Evolutionary conservation across 2,329 filamentous ascomycete genomes (phyloP).

Genomic region (Grosmannia clavigera): DNA sequence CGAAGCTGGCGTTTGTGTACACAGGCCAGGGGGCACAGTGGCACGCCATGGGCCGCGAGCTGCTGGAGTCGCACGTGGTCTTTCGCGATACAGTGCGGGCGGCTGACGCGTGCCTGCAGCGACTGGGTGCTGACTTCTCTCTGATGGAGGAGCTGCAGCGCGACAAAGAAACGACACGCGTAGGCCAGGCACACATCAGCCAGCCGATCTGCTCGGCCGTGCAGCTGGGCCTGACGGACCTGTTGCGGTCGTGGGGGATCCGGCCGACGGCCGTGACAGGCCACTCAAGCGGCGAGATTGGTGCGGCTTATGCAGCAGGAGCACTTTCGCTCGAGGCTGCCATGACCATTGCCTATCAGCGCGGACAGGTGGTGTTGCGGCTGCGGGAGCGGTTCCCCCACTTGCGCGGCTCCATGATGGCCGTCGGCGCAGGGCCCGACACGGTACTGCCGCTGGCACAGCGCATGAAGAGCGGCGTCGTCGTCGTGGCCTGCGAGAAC

Average conservation of each 20-base stretch:
- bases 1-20: not conserved
- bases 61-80: slow-evolving; percentile 7
- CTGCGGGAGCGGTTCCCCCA: not conserved
- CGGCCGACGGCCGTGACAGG: slow-evolving; percentile 17
- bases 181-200: slow-evolving; percentile 22
- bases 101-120: no score
- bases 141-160: not conserved
- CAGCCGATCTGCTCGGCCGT: slow-evolving; percentile 20
- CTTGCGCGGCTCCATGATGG: slow-evolving; percentile 31
- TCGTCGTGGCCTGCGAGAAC: slow-evolving; percentile 34
- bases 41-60: slow-evolving; percentile 20
- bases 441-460: slow-evolving; percentile 24
- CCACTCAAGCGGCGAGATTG: slow-evolving; percentile 25
- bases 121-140: no score
- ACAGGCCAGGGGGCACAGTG: slow-evolving; percentile 12
- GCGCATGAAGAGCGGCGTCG: slow-evolving; percentile 19
- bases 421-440: slow-evolving; percentile 9
- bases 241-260: slow-evolving; percentile 16
- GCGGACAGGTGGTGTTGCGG: not conserved
- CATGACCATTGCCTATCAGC: slow-evolving; percentile 14
- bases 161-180: slow-evolving; percentile 5
- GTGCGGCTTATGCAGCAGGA: slow-evolving; percentile 18
- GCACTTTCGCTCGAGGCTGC: slow-evolving; percentile 12
- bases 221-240: slow-evolving; percentile 19
- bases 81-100: no score